A percentile compares a stretch with the other conserved stretches of the same genome.
phyloP scores from a whole-genome alignment of 805 yeast genomes.

The Starmerella floricola region DNA sequence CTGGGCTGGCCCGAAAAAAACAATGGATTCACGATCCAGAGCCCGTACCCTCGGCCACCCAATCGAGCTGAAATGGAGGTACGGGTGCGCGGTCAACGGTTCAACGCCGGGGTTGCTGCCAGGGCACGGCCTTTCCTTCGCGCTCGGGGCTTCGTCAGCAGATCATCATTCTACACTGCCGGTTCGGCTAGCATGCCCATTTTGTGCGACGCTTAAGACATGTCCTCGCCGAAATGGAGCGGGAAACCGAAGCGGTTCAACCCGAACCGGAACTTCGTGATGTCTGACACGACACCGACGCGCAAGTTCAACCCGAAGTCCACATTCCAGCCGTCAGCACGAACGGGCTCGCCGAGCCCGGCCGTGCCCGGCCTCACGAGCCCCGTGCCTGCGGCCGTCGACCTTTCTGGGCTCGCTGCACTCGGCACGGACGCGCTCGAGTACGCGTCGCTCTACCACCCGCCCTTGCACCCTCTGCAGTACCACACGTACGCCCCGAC shows the following conservation, averaged over 20 bases:
- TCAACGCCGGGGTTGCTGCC: no score
- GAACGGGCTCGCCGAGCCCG: conserved; percentile 3
- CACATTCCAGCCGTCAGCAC: conserved; percentile 10
- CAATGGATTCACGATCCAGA: no score
- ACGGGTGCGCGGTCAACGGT: no score
- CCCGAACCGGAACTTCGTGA: conserved; percentile 15
- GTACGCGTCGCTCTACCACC: conserved; percentile 19
- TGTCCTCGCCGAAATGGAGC: conserved; percentile 18
- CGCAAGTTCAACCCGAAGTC: conserved; percentile 18
- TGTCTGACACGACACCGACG: conserved; percentile 10
- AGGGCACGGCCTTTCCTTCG: no score
- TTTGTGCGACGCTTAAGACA: not conserved
- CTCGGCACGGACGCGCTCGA: conserved; percentile 10
- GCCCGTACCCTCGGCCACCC: no score
- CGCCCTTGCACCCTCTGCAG: conserved; percentile 37
- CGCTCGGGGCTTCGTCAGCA: not conserved
- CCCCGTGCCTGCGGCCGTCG: not conserved
- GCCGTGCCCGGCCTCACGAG: not conserved
- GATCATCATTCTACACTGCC: not conserved
- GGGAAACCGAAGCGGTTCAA: conserved; percentile 14
- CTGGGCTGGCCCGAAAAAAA: no score
- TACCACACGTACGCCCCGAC: conserved; percentile 84
- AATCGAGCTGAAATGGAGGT: no score
- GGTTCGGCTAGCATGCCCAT: conserved; percentile 4
- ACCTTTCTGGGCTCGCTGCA: not conserved